Evolutionary conservation across 176 grass and related monocot species (phyloP).

Genomic region (Tillandsia fasciculata): DNA sequence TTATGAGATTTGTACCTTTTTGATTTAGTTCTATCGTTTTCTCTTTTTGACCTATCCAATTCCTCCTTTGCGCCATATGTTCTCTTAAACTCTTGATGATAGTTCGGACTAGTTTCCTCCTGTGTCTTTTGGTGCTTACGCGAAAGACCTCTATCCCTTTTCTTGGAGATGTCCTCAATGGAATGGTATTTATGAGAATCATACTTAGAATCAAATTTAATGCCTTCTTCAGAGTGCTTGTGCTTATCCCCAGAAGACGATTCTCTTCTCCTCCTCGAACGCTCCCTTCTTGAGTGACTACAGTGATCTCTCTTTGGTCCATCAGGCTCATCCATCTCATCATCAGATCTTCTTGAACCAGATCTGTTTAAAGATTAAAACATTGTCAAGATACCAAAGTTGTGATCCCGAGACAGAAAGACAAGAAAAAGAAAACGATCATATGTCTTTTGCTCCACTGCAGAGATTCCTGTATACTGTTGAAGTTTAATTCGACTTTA

Average conservation of each 20-base stretch:
- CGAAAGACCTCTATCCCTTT: background rate
- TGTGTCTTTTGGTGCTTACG: background rate
- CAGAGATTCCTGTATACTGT: no score
- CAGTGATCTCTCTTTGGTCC: conserved; percentile 17
- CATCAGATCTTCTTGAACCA: conserved; percentile 26
- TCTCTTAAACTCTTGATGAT: conserved; percentile 14
- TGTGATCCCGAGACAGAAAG: background rate
- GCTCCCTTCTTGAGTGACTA: conserved; percentile 12
- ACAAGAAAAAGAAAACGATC: background rate
- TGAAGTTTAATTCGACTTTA: no score
- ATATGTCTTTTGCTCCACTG: no score
- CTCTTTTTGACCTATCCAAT: conserved; percentile 11
- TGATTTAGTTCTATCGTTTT: conserved; percentile 13
- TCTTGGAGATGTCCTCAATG: background rate
- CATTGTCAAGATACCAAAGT: background rate
- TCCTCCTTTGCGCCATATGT: conserved; percentile 10
- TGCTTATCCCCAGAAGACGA: conserved; percentile 27
- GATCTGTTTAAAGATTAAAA: conserved; percentile 26
- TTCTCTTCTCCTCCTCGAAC: conserved; percentile 32
- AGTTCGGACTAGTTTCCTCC: conserved; percentile 23
- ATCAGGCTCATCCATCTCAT: conserved; percentile 17
- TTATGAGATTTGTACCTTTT: conserved; percentile 25
- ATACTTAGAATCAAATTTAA: background rate
- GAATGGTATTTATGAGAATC: background rate
- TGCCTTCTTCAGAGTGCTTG: background rate